These are phyloP conservation scores for Fennellomyces sp. DNA, from an alignment of 371 early-diverging fungal genomes.

Conservation along the genomic window DNA sequence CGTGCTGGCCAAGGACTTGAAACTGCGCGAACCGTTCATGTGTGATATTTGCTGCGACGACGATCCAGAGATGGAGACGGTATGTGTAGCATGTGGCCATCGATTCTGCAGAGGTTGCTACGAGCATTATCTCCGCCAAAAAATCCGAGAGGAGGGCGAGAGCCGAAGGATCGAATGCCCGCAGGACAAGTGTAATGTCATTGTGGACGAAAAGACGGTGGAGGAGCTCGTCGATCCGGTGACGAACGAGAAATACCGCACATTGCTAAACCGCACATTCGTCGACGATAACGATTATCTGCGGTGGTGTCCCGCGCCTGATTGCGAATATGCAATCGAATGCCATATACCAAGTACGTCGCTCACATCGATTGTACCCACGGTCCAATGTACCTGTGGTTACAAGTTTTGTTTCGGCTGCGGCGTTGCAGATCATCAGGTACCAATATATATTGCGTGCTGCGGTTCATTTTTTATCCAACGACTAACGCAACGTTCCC, in stretches of 20 bases:
- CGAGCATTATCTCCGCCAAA: slow-evolving; percentile 78
- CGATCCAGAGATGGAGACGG: slow-evolving; percentile 56
- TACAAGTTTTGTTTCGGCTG: slow-evolving; percentile 94
- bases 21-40: slow-evolving; percentile 55
- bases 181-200: slow-evolving; percentile 73
- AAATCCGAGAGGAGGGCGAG: slow-evolving; percentile 89
- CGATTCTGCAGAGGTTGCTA: slow-evolving; percentile 89
- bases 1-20: slow-evolving; percentile 27
- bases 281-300: slow-evolving; percentile 84
- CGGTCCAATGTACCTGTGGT: slow-evolving; percentile 86
- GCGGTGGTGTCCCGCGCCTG: slow-evolving; percentile 96
- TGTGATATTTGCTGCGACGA: slow-evolving; percentile 91
- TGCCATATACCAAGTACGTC: slow-evolving; percentile 76
- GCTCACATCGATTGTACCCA: slow-evolving; percentile 80
- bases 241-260: slow-evolving; percentile 69
- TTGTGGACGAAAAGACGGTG: slow-evolving; percentile 84
- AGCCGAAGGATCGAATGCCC: slow-evolving; percentile 86
- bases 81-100: slow-evolving; percentile 84
- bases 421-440: slow-evolving; percentile 84
- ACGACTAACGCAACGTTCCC: not conserved
- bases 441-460: not conserved
- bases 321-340: slow-evolving; percentile 93
- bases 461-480: not conserved
- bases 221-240: slow-evolving; percentile 58
- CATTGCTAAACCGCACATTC: slow-evolving; percentile 82